Conservation (phyloP, 306 rosid species). For the Sicyos edulis region DNA sequence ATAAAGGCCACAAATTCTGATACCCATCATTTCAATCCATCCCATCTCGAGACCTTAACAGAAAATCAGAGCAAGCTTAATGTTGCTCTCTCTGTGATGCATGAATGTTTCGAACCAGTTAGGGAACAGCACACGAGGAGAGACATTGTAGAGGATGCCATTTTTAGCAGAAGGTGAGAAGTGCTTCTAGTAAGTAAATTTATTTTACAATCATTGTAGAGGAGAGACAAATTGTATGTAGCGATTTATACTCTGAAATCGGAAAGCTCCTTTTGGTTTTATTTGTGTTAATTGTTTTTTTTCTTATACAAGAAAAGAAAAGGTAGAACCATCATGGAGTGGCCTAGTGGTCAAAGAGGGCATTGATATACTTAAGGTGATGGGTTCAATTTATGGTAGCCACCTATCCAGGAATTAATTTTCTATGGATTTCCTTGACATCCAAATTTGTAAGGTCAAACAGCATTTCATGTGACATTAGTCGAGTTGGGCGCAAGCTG, state of each 20-base stretch:
- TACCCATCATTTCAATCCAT: conserved; percentile 18
- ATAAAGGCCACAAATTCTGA: conserved; percentile 38
- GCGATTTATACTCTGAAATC: not conserved
- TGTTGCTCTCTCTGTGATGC: conserved; percentile 74
- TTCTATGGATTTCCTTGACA: no score
- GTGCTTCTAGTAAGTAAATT: conserved; percentile 23
- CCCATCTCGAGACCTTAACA: conserved; percentile 27
- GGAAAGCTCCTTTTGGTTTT: not conserved
- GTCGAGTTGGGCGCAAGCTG: no score
- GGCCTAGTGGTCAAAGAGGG: no score
- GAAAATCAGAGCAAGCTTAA: conserved; percentile 62
- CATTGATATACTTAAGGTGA: no score
- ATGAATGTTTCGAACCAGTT: conserved; percentile 84
- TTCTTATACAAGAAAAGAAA: not conserved
- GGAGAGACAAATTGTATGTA: no score
- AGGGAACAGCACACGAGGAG: conserved; percentile 46
- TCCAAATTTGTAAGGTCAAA: no score
- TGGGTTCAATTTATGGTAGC: no score
- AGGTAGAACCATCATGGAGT: not conserved
- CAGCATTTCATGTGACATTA: no score
- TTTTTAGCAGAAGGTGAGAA: conserved; percentile 65
- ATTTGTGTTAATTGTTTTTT: not conserved
- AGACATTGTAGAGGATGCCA: conserved; percentile 63
- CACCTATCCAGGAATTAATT: no score
- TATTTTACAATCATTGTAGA: conserved; percentile 14